phyloP scores from a whole-genome alignment of 768 basidiomycete genomes.

The Rhodotorula toruloides region DNA sequence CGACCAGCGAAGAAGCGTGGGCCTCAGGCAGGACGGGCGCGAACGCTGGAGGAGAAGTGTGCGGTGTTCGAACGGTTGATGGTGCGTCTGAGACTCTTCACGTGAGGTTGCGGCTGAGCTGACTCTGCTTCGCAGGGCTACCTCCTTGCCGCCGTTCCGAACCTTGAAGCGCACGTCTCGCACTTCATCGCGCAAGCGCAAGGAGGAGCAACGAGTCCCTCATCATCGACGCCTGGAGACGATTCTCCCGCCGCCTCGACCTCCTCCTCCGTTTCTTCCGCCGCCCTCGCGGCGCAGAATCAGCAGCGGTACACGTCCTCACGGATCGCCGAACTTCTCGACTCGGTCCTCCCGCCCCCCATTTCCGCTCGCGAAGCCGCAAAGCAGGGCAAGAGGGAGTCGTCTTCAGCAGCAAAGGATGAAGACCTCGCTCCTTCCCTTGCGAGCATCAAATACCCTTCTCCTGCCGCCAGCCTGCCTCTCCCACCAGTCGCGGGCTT shows the following conservation, averaged over 20 bases:
- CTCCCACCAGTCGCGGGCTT: too few species aligned
- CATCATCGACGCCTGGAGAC: too few species aligned
- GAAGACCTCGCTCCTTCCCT: neutral
- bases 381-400: neutral
- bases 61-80: conserved; percentile 17
- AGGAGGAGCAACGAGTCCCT: too few species aligned
- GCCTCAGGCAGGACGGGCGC: conserved; percentile 22
- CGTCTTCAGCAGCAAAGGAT: neutral
- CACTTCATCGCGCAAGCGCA: neutral
- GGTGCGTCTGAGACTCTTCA: conserved; percentile 4
- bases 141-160: neutral
- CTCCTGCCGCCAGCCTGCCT: too few species aligned
- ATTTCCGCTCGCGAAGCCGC: neutral
- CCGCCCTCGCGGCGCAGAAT: conserved; percentile 6
- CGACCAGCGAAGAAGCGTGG: conserved; percentile 28
- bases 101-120: too few species aligned
- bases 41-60: conserved; percentile 18
- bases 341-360: neutral
- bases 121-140: conserved; percentile 4
- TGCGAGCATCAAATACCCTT: too few species aligned
- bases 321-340: conserved; percentile 9
- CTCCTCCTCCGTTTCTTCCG: conserved; percentile 1
- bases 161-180: neutral
- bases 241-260: conserved; percentile 1
- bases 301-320: neutral